Evolutionary conservation across 805 yeast genomes (phyloP), one percentile per base, ranked within the genome.

Genomic region (Candida incommunis): DNA sequence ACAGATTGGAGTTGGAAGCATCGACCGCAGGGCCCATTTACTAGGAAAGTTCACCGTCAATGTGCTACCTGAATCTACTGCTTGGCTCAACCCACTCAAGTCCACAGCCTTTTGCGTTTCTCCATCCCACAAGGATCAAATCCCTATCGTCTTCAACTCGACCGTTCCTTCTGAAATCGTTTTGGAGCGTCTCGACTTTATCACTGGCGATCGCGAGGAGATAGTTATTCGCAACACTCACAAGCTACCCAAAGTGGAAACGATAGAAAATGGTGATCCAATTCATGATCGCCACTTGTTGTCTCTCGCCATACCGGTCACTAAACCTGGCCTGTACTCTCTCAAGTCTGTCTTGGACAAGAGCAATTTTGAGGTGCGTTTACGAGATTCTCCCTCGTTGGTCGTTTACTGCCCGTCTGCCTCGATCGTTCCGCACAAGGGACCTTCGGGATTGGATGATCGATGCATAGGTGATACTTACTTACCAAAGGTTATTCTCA

Each of bases 1-100:
- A 21, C 52, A 56, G 23, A 60, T 62, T 23, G 51, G 57, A 40
- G 44, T 54, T 9, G 45, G 60, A 37, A 58, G 62, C 16, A 25
- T 25, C 13, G 48, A 71, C 3, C 58, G 62, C 20, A 54, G 74
- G 5, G 43, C 50, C 2, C 94, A 87, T 60, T 82, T 88, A 59
- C 81, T 76, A 55, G 98, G 98, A 40, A 78, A 77, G 40, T 83
- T 84, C 56, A 82, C 88, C 0, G 80, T 92, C 49, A 82, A 88
- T 56, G 82, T 83, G 49, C 66, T 92, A 27, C 97, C 98, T 0
- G 96, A 90, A 62, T 82, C 94, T 40, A 80, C 94, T 0, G 95
- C 94, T 3, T 68, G 71, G 54, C 64, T 92, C 53, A 86, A 88
- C 51, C 96, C 96, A 2, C 74, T 76, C 53, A 31, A n/a, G n/a